Base-by-base conservation (phyloP, 2,329 filamentous ascomycete genomes). In the Dichotomopilus funicola region DNA sequence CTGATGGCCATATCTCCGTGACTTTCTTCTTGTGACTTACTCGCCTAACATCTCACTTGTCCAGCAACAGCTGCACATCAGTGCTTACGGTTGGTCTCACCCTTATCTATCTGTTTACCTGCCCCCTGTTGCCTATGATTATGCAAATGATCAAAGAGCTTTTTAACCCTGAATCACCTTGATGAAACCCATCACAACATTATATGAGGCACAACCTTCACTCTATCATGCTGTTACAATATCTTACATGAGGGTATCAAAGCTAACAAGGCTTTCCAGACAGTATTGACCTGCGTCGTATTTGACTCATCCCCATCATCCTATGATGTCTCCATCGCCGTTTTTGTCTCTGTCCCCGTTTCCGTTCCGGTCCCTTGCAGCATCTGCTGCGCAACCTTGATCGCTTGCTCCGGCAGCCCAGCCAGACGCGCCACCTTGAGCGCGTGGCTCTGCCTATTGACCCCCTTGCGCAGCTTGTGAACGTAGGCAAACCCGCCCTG, bases 371-470 rank as follows among this genome's bases (percentile, higher is more conserved):
- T 55, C 11, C 59, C 47, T 12, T 58, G 67, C 33, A 91, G 72
- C 7, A 89, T 78, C 40, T 75, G 69, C 51, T 71, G 75, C 5
- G 92, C 91, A 60, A 89, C 75, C 27, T 75, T 72, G 53, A 96
- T 82, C 3, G 87, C 89, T 45, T 78, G 75, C 57, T 85, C 82
- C 0, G 91, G 91, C 63, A 96, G 65, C 1, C 90, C 91, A 5
- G 94, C 95, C 62, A 97, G 73, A 60, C 80, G 80, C 2, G 94
- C 94, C n/a, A 99, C 94, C 67, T 96, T 97, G 57, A 99, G 75
- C 13, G 95, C 94, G 73, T 99, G 94, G 59, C 89, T 95, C 62
- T 87, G 78, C 51, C 85, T 81, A 71, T 97, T 99, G 55, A 96
- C 82, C 0, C 94, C 94, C 68, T 79, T 83, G 53, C 82, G 81